phyloP scores from a whole-genome alignment of 441 rosid species.

The Adansonia grandidieri region DNA sequence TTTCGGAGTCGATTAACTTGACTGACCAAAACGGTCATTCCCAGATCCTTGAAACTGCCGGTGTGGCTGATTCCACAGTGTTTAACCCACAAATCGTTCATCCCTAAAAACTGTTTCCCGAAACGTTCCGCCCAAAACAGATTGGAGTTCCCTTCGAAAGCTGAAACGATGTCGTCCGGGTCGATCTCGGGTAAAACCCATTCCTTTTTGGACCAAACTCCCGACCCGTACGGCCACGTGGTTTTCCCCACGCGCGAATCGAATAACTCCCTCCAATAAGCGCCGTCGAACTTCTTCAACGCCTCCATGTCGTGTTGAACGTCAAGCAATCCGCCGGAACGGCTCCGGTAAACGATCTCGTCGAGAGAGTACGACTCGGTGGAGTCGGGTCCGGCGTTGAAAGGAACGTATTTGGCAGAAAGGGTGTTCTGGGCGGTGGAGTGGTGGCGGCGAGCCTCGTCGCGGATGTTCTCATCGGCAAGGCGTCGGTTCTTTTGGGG shows the following conservation, averaged over 20 bases:
- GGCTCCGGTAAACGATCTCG: conserved; percentile 70
- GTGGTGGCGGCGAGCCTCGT: conserved; percentile 58
- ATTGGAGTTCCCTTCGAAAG: conserved; percentile 75
- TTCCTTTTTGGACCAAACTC: conserved; percentile 77
- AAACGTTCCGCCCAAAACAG: conserved; percentile 77
- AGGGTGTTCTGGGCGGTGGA: conserved; percentile 42
- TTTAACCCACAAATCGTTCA: conserved; percentile 79
- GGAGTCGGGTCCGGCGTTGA: conserved; percentile 49
- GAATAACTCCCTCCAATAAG: conserved; percentile 65
- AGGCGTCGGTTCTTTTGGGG: conserved; percentile 45
- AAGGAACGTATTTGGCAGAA: conserved; percentile 67
- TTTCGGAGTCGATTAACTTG: conserved; percentile 68
- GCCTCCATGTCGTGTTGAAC: conserved; percentile 70
- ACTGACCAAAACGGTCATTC: conserved; percentile 75
- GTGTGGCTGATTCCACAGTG: conserved; percentile 79
- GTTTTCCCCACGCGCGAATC: conserved; percentile 75
- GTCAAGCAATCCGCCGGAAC: conserved; percentile 67
- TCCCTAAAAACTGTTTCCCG: conserved; percentile 58
- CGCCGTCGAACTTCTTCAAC: conserved; percentile 56
- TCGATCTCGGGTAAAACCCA: conserved; percentile 77
- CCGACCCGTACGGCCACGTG: conserved; percentile 76
- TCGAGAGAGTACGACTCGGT: conserved; percentile 66
- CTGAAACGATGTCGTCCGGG: conserved; percentile 69
- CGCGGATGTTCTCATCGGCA: conserved; percentile 57
- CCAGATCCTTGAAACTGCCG: conserved; percentile 74